These are phyloP conservation scores for Amanita molliuscula DNA, from an alignment of 768 basidiomycete species.

Conservation along the genomic window DNA sequence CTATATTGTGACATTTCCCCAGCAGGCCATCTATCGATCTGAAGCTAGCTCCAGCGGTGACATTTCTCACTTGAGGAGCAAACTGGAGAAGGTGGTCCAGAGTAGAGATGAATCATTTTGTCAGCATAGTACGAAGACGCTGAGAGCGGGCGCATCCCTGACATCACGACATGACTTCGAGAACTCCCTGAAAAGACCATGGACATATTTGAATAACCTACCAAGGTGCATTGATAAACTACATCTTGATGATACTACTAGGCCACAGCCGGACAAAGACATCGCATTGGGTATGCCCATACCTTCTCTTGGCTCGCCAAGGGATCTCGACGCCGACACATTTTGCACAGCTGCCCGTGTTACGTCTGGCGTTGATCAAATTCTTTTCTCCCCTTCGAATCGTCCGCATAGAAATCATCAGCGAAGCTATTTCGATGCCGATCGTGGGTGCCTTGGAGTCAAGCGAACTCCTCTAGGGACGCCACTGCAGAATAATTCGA, in stretches of 20 bases:
- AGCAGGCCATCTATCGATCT: slow-evolving; percentile 16
- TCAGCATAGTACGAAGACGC: slow-evolving; percentile 13
- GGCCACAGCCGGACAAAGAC: slow-evolving; percentile 17
- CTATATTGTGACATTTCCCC: slow-evolving; percentile 64
- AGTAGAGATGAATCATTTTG: slow-evolving; percentile 16
- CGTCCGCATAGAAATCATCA: slow-evolving; percentile 38
- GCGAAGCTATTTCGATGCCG: slow-evolving; percentile 44
- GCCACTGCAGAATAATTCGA: slow-evolving; percentile 11
- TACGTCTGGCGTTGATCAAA: slow-evolving; percentile 18
- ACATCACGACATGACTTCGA: slow-evolving; percentile 51
- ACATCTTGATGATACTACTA: slow-evolving; percentile 12
- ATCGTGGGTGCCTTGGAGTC: slow-evolving; percentile 17
- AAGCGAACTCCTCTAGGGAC: slow-evolving; percentile 42
- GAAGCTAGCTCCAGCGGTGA: slow-evolving; percentile 23
- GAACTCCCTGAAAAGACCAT: slow-evolving; percentile 37
- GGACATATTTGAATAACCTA: slow-evolving; percentile 23
- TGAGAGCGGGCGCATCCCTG: slow-evolving; percentile 31
- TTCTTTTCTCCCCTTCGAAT: slow-evolving; percentile 16
- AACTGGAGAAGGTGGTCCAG: slow-evolving; percentile 55
- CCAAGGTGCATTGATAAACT: slow-evolving; percentile 10
- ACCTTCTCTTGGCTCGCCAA: slow-evolving; percentile 37
- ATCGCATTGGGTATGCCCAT: slow-evolving; percentile 3
- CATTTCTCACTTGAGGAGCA: slow-evolving; percentile 52
- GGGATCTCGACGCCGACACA: slow-evolving; percentile 28
- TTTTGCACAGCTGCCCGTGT: slow-evolving; percentile 14